Base-by-base conservation (phyloP, 805 yeast genomes). In the Yarrowia hollandica region DNA sequence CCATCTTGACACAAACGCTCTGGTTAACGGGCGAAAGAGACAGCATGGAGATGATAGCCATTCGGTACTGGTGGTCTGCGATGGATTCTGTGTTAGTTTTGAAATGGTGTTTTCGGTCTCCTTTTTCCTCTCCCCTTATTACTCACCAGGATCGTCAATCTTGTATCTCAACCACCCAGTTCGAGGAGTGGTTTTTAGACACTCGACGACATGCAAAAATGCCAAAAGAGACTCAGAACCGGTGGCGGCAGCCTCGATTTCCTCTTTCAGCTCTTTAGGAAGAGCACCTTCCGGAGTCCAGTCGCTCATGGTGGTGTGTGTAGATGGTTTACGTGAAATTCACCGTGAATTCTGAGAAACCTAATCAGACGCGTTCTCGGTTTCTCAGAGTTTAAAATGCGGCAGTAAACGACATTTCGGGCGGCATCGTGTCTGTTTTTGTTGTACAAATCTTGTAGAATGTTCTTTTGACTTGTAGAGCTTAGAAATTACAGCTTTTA, bases 11-110 rank as follows among this genome's bases (percentile, higher is more conserved):
- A 75, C 97, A 90, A 65, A 82, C 82, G 61, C 80, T 78, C 22
- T 80, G 75, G 71, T 88, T 83, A 28, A 87, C 76, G 1, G 75
- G 72, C 54, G 78, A 73, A 25, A 74, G 72, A 39, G 89, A 78
- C 21, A 90, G 71, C 86, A 90, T 82, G 19, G 92, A 77, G 39
- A 90, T 82, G 18, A 91, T 75, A 5, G 90, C 83, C 97, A 92
- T 91, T 60, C 99, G 78, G 70, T 92, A 91, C 96, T 91, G 91
- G 71, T 92, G 97, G 72, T 91, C 97, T n/a, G 89, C 81, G 55
- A 90, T 90, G 55, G 87, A 81, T 71, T 90, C 68, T 56, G 58
- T 38, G 38, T 52, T 37, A 28, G 48, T 14, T 25, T 7, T 21
- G n/a, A n/a, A n/a, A n/a, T n/a, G n/a, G n/a, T n/a, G n/a, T n/a